These are phyloP conservation scores for Ciborinia camelliae DNA, from an alignment of 2,329 filamentous ascomycete species.

Conservation along the genomic window DNA sequence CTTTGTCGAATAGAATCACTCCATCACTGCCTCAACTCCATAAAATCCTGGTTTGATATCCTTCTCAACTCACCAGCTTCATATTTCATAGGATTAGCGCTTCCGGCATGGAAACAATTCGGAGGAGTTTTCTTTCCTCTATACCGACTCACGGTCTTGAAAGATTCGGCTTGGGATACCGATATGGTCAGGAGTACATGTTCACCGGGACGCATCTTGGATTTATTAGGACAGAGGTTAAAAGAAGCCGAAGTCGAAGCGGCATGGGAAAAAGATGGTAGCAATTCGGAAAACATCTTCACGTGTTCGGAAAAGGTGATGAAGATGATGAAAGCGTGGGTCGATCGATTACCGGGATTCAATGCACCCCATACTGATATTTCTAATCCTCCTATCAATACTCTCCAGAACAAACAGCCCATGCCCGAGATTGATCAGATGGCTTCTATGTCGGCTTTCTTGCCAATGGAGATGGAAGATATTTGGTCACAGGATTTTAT, in stretches of 20 bases:
- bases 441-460: not conserved
- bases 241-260: not conserved
- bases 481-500: slow-evolving; percentile 13
- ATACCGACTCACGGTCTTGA: slow-evolving; percentile 2
- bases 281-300: slow-evolving; percentile 3
- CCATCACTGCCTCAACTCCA: not conserved
- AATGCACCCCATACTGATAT: not conserved
- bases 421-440: not conserved
- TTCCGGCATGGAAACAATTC: slow-evolving; percentile 10
- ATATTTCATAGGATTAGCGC: not conserved
- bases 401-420: not conserved
- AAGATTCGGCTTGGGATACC: slow-evolving; percentile 8
- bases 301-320: slow-evolving; percentile 10
- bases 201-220: not conserved
- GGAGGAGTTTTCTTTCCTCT: slow-evolving; percentile 1
- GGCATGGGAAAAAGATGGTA: not conserved
- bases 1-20: slow-evolving; percentile 1
- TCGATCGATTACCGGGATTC: slow-evolving; percentile 7
- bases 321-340: slow-evolving; percentile 6
- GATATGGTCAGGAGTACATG: slow-evolving; percentile 2
- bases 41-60: slow-evolving; percentile 4
- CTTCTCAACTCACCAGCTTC: slow-evolving; percentile 4
- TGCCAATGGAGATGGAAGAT: slow-evolving; percentile 9
- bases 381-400: not conserved
- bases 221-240: not conserved